Conservation (phyloP, 768 basidiomycete species). For the Cystobasidiopsis lactophilus region DNA sequence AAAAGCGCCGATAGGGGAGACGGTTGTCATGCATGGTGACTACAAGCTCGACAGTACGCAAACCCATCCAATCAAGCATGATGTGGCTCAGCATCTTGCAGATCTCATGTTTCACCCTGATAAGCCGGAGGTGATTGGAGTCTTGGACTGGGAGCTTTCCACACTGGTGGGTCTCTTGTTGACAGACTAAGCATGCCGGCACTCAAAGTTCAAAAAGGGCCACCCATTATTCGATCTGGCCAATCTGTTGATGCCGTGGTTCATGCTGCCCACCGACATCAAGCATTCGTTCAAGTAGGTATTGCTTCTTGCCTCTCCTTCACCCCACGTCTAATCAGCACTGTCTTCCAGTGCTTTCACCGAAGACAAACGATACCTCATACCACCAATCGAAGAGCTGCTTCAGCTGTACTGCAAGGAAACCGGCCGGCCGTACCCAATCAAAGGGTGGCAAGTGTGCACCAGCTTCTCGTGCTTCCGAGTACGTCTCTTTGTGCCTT, state of each 20-base stretch:
- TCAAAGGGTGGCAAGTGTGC: conserved; percentile 9
- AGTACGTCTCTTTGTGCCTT: conserved; percentile 9
- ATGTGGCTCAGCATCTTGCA: too few species aligned
- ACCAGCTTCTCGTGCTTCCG: conserved; percentile 18
- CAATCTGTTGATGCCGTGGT: conserved; percentile 73
- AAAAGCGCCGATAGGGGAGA: conserved; percentile 44
- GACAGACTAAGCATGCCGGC: too few species aligned
- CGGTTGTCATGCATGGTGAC: conserved; percentile 75
- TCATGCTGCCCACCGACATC: conserved; percentile 16
- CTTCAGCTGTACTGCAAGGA: conserved; percentile 12
- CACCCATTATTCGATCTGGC: conserved; percentile 58
- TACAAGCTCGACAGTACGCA: conserved; percentile 65
- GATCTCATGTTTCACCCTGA: conserved; percentile 78
- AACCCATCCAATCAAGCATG: too few species aligned
- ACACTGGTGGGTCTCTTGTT: too few species aligned
- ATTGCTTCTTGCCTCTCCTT: too few species aligned
- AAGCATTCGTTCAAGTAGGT: conserved; percentile 9
- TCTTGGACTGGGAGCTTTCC: conserved; percentile 93
- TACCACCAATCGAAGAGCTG: too few species aligned
- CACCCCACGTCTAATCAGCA: neutral
- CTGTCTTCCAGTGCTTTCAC: neutral
- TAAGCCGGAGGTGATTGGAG: conserved; percentile 77
- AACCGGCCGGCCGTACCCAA: conserved; percentile 6
- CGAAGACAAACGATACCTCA: neutral
- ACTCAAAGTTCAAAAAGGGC: too few species aligned